Percentiles rank a stretch among this genome's conserved stretches.
Evolutionary conservation across 2,329 filamentous ascomycete species (phyloP).

Genomic region (Fusarium marasasianum): DNA sequence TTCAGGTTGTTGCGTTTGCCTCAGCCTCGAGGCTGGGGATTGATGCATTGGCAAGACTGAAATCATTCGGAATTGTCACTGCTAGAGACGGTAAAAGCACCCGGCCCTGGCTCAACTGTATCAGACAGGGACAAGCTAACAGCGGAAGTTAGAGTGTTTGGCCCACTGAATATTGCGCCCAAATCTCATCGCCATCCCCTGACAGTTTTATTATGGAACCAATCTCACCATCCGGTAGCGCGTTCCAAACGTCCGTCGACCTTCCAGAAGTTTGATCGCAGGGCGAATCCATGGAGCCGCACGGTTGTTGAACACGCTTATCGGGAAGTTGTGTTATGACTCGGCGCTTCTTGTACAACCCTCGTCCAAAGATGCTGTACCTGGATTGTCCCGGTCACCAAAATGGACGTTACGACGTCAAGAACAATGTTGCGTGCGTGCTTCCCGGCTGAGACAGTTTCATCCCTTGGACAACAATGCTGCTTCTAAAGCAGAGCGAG

Average conservation of each 20-base stretch:
- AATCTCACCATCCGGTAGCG: slow-evolving; percentile 41
- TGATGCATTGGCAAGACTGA: neutral
- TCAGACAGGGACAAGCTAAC: slow-evolving; percentile 15
- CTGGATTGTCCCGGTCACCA: slow-evolving; percentile 31
- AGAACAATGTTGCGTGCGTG: slow-evolving; percentile 26
- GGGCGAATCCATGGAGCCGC: slow-evolving; percentile 39
- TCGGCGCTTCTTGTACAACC: slow-evolving; percentile 20
- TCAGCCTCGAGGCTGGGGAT: neutral
- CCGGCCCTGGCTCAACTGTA: slow-evolving; percentile 23
- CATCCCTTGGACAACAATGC: slow-evolving; percentile 27
- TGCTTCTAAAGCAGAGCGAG: slow-evolving; percentile 12
- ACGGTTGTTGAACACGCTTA: slow-evolving; percentile 32
- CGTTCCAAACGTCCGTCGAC: slow-evolving; percentile 41
- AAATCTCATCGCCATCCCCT: slow-evolving; percentile 31
- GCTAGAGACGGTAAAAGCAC: slow-evolving; percentile 23
- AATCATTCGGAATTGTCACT: slow-evolving; percentile 8
- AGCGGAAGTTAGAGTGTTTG: slow-evolving; percentile 14
- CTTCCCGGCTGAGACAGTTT: slow-evolving; percentile 38
- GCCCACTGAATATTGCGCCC: slow-evolving; percentile 42
- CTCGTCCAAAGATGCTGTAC: slow-evolving; percentile 14
- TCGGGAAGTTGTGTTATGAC: slow-evolving; percentile 16
- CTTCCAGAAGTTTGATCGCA: slow-evolving; percentile 45
- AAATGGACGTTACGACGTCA: slow-evolving; percentile 27
- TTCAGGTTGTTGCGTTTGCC: neutral
- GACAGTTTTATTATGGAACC: slow-evolving; percentile 40